Evolutionary conservation across 1,139 yeast genomes (phyloP).

Genomic region (Yueomyces sp.): DNA sequence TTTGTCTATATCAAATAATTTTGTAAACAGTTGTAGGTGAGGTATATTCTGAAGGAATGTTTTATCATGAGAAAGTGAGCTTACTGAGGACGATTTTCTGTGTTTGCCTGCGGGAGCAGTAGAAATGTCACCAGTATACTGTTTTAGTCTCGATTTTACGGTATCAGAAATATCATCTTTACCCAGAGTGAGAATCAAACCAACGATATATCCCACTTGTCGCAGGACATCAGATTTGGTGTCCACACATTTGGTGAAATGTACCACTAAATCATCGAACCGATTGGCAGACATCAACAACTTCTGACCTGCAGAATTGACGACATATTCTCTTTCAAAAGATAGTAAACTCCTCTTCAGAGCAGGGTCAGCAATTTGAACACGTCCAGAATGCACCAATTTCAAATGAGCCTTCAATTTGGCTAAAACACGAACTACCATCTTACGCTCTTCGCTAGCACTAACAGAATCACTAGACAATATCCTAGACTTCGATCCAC

Average conservation of each 20-base stretch:
- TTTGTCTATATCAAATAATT: slow-evolving; percentile 32
- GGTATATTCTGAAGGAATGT: slow-evolving; percentile 9
- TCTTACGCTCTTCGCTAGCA: background rate
- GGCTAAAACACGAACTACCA: slow-evolving; percentile 9
- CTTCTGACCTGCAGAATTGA: slow-evolving; percentile 35
- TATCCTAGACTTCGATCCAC: background rate
- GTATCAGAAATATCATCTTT: slow-evolving; percentile 33
- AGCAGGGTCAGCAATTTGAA: slow-evolving; percentile 19
- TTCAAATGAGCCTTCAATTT: slow-evolving; percentile 38
- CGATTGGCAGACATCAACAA: slow-evolving; percentile 28
- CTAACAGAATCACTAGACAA: background rate
- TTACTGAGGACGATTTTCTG: no score
- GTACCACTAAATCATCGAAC: slow-evolving; percentile 53
- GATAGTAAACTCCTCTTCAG: slow-evolving; percentile 40
- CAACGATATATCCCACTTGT: slow-evolving; percentile 48
- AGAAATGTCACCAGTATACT: slow-evolving; percentile 15
- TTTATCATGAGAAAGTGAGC: no score
- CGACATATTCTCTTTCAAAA: slow-evolving; percentile 43
- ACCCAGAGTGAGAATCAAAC: slow-evolving; percentile 38
- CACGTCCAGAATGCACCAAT: slow-evolving; percentile 39
- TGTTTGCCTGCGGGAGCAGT: no score
- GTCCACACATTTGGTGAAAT: slow-evolving; percentile 47
- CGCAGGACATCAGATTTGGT: slow-evolving; percentile 35
- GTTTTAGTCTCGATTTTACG: slow-evolving; percentile 32
- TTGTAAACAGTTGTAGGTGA: slow-evolving; percentile 28